phyloP scores from a whole-genome alignment of 1,284 basidiomycete species.

The Cryptococcus depauperatus region DNA sequence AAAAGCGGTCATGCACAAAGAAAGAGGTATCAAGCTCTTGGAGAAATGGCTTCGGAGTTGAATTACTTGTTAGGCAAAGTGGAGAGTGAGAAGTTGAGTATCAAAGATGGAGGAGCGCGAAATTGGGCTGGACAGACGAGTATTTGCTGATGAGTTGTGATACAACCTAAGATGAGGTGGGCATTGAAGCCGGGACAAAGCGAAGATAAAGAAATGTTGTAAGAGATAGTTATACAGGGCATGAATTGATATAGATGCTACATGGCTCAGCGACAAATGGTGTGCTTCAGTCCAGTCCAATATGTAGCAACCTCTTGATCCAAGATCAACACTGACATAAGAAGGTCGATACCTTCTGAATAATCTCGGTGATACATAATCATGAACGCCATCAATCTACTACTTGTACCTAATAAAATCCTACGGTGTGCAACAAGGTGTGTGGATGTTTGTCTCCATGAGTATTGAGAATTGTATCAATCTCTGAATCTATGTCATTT shows the following conservation, averaged over 20 bases:
- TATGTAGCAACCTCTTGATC: too few relatives aligned
- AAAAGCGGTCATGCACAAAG: slow-evolving; percentile 70
- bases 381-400: too few relatives aligned
- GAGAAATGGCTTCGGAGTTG: slow-evolving; percentile 70
- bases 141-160: slow-evolving; percentile 15
- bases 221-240: too few relatives aligned
- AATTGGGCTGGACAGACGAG: slow-evolving; percentile 8
- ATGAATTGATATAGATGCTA: too few relatives aligned
- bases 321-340: too few relatives aligned
- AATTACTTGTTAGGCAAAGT: slow-evolving; percentile 18
- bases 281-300: too few relatives aligned
- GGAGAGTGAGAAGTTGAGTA: slow-evolving; percentile 27
- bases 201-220: too few relatives aligned
- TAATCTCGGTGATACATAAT: too few relatives aligned
- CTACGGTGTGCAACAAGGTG: slow-evolving; percentile 80
- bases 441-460: slow-evolving; percentile 90
- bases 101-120: slow-evolving; percentile 9
- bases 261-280: too few relatives aligned
- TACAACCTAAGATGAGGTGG: too few relatives aligned
- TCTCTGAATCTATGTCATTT: slow-evolving; percentile 82
- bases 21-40: slow-evolving; percentile 71
- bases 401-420: slow-evolving; percentile 61
- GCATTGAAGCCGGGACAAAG: too few relatives aligned
- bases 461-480: slow-evolving; percentile 69
- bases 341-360: too few relatives aligned